phyloP scores from a whole-genome alignment of 192 early-diverging fungal genomes.

The Umbelopsis sp. region DNA sequence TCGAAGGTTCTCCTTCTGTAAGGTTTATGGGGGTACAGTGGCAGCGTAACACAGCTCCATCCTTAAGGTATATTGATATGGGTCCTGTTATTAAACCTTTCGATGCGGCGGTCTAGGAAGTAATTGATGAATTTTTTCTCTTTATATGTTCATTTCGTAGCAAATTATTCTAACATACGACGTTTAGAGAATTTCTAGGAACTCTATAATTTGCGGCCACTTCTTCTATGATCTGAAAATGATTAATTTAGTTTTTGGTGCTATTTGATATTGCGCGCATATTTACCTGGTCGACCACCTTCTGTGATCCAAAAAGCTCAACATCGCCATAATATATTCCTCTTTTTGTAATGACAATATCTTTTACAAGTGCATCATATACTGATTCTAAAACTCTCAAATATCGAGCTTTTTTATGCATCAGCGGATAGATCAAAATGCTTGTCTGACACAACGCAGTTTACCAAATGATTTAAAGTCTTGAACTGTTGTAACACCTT shows the following conservation, averaged over 20 bases:
- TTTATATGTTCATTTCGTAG: background rate
- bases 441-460: too few species aligned
- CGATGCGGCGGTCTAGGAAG: conserved; percentile 18
- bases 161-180: conserved; percentile 21
- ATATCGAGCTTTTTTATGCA: conserved; percentile 22
- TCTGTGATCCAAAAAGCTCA: conserved; percentile 26
- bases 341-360: conserved; percentile 35
- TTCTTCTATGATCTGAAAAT: conserved; percentile 32
- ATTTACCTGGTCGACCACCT: conserved; percentile 25
- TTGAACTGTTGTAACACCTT: background rate
- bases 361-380: conserved; percentile 31
- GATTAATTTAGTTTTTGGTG: background rate
- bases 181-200: conserved; percentile 25
- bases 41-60: conserved; percentile 25
- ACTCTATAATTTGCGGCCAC: conserved; percentile 29
- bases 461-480: background rate
- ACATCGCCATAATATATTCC: conserved; percentile 40
- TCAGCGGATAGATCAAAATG: background rate
- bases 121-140: background rate
- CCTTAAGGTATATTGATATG: conserved; percentile 28
- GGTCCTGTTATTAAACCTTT: conserved; percentile 38
- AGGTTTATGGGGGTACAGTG: background rate
- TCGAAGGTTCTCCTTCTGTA: conserved; percentile 5
- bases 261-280: background rate
- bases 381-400: conserved; percentile 32